Evolutionary conservation across 2,329 filamentous ascomycete genomes (phyloP).

Genomic region (Clarireedia monteithiana): DNA sequence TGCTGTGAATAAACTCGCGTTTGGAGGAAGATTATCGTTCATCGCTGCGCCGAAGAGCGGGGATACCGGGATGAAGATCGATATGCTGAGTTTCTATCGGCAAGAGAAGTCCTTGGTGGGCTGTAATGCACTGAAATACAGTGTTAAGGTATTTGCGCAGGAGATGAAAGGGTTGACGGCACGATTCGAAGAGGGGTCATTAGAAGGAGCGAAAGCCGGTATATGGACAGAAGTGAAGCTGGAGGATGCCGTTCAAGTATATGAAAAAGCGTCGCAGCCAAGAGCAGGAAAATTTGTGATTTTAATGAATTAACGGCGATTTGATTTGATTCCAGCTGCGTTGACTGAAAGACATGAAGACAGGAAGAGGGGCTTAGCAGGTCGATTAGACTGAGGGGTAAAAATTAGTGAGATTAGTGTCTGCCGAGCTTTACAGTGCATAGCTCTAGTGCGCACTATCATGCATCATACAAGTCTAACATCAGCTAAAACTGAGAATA

Average conservation of each 20-base stretch:
- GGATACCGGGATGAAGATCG: conserved; percentile 14
- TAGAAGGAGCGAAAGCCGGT: conserved; percentile 11
- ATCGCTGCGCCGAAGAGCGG: conserved; percentile 21
- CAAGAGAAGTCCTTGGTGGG: conserved; percentile 18
- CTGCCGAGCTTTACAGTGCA: too few species aligned
- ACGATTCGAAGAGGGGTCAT: conserved; percentile 14
- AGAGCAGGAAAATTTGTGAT: conserved; percentile 20
- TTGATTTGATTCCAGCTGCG: background rate
- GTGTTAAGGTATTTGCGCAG: conserved; percentile 15
- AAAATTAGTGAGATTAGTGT: too few species aligned
- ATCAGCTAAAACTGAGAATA: too few species aligned
- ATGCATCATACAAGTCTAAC: too few species aligned
- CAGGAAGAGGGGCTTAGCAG: too few species aligned
- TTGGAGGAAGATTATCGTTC: conserved; percentile 18
- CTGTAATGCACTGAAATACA: conserved; percentile 20
- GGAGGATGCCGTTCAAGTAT: conserved; percentile 18
- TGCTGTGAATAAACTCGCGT: conserved; percentile 15
- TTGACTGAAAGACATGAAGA: too few species aligned
- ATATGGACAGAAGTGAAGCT: conserved; percentile 18
- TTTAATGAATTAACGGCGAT: conserved; percentile 11
- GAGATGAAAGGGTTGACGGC: conserved; percentile 41
- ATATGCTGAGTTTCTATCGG: conserved; percentile 24
- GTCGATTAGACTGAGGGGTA: too few species aligned
- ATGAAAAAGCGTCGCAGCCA: conserved; percentile 16
- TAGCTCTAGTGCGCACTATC: too few species aligned